Base-by-base conservation (phyloP, 1,284 basidiomycete genomes). In the Stereum hirsutum region DNA sequence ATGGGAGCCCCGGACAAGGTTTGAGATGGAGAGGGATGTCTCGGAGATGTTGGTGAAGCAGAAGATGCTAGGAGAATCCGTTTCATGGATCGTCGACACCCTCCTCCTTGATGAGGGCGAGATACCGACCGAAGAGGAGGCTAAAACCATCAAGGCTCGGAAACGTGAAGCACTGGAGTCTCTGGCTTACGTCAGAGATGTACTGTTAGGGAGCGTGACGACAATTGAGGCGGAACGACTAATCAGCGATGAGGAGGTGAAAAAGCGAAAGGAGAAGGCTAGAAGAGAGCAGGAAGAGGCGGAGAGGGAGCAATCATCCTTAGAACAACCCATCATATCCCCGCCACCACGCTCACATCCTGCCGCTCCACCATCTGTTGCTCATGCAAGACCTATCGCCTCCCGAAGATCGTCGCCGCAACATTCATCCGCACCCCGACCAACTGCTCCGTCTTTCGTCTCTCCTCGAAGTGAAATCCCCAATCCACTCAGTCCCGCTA, bases 111-210 rank as follows among this genome's bases (percentile, higher is more conserved):
- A 78, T 53, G 75, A 76, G 53, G 64, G 63, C 20, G 66, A 66
- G 26, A 57, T 57, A 12, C 54, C 54, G 27, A 64, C 72, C 44
- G 55, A 61, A 24, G 66, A 65, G 36, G 55, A 56, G 25, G 55
- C 66, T 49, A 64, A 68, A 46, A 47, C 48, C 14, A 54, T 68
- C 17, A 53, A 52, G 53, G 63, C 62, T 33, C 66, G 70, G 51
- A 81, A 74, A 56, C 68, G 68, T 34, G 80, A 86, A 55, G 82
- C 87, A 0, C 55, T 89, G 42, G 82, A 86, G 53, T 77, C 78
- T 12, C 63, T 89, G 35, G 68, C 80, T 6, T 84, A 88, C 60
- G 77, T 88, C 44, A 68, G 81, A 47, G 84, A 88, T 51, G 66
- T 86, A n/a, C 61, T 89, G 33, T 69, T 72, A 46, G 74, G 75